A percentile compares a stretch with the other conserved stretches of the same genome.
Evolutionary conservation across 2,329 filamentous ascomycete genomes (phyloP).

Genomic region (Ceratocystis huliohia): DNA sequence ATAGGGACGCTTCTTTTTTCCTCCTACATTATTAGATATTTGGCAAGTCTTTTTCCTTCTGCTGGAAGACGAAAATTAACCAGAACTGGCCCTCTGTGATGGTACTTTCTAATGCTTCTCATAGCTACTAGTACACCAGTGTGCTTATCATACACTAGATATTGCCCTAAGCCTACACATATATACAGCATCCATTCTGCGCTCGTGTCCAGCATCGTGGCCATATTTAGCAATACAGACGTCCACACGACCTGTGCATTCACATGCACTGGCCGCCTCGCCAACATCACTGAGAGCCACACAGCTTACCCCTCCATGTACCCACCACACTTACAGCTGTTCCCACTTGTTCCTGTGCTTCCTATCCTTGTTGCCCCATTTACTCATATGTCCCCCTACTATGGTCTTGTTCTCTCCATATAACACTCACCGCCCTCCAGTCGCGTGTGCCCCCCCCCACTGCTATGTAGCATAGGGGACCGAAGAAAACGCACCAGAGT

Average conservation of each 20-base stretch:
- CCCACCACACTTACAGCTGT: slow-evolving; percentile 1
- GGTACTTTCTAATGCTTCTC: too few species aligned
- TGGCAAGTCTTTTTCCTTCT: too few species aligned
- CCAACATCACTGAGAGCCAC: neutral
- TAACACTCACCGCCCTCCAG: neutral
- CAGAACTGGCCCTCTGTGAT: too few species aligned
- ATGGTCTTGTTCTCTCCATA: neutral
- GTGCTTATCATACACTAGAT: too few species aligned
- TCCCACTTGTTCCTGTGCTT: neutral
- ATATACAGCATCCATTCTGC: neutral
- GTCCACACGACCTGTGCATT: neutral
- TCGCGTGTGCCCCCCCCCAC: neutral
- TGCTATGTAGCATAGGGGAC: too few species aligned
- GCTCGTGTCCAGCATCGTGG: neutral
- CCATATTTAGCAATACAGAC: neutral
- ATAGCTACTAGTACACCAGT: too few species aligned
- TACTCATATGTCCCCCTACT: neutral
- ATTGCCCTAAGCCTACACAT: too few species aligned
- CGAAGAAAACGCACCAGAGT: too few species aligned
- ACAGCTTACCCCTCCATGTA: neutral
- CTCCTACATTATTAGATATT: neutral
- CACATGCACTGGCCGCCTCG: neutral
- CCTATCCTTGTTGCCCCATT: neutral
- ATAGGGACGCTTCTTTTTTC: neutral
- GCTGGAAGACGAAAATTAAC: too few species aligned